These are phyloP conservation scores for Xerocomus minutiporus DNA, from an alignment of 1,284 basidiomycete genomes.

Conservation along the genomic window DNA sequence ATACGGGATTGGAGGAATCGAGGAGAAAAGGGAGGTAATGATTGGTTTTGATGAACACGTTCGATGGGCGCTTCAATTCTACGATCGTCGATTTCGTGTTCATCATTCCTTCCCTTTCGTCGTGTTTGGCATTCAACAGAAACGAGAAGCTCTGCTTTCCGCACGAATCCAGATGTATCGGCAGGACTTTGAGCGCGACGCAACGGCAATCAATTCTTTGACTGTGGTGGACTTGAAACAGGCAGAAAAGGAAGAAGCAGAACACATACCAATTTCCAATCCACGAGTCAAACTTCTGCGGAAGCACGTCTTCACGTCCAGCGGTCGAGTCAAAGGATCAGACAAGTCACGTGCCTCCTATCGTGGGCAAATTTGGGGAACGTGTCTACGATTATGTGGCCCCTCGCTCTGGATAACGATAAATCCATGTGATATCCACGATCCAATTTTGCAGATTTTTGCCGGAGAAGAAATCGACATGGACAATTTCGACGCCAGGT, in stretches of 20 bases:
- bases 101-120: slow-evolving; percentile 19
- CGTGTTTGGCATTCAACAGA: slow-evolving; percentile 13
- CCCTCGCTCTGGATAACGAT: slow-evolving; percentile 18
- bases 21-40: not conserved
- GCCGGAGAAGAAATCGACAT: slow-evolving; percentile 35
- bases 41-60: not conserved
- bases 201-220: slow-evolving; percentile 3
- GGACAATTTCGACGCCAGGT: slow-evolving; percentile 21
- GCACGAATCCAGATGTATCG: slow-evolving; percentile 16
- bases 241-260: slow-evolving; percentile 18
- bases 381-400: not conserved
- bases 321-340: slow-evolving; percentile 10
- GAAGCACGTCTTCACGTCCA: slow-evolving; percentile 7
- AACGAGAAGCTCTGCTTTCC: slow-evolving; percentile 11
- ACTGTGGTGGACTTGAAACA: slow-evolving; percentile 12
- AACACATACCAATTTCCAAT: slow-evolving; percentile 7
- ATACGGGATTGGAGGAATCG: not conserved
- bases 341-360: slow-evolving; percentile 3
- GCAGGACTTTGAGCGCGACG: slow-evolving; percentile 16
- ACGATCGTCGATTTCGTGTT: not conserved
- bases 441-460: slow-evolving; percentile 35
- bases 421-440: slow-evolving; percentile 32
- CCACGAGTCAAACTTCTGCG: slow-evolving; percentile 4
- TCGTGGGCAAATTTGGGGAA: slow-evolving; percentile 14
- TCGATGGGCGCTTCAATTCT: not conserved